Conservation (phyloP, 2,329 filamentous ascomycete species). For the Phoma sp. region DNA sequence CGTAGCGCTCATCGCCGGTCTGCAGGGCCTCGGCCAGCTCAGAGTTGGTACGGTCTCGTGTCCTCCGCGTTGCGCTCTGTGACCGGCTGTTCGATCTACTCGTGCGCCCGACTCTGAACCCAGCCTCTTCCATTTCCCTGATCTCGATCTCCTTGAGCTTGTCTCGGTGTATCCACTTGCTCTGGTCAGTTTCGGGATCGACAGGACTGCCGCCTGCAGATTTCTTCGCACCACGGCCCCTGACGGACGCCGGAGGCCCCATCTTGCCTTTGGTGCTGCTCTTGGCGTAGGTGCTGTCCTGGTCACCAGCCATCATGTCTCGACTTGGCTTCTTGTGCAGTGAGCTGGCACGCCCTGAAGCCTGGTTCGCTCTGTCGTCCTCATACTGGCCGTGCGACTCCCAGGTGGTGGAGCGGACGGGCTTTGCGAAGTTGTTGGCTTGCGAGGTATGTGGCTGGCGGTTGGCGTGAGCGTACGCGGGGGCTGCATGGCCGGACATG, state of each 20-base stretch:
- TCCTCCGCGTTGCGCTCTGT: slow-evolving; percentile 35
- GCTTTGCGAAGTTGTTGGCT: slow-evolving; percentile 42
- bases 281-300: slow-evolving; percentile 56
- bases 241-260: slow-evolving; percentile 12
- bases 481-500: slow-evolving; percentile 44
- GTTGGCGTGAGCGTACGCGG: slow-evolving; percentile 32
- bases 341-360: slow-evolving; percentile 44
- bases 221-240: slow-evolving; percentile 36
- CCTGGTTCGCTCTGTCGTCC: slow-evolving; percentile 36
- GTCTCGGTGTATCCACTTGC: slow-evolving; percentile 85
- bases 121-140: slow-evolving; percentile 79
- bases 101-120: slow-evolving; percentile 63
- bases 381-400: slow-evolving; percentile 39
- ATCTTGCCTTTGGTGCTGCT: slow-evolving; percentile 26
- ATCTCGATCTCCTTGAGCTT: slow-evolving; percentile 83
- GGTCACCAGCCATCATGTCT: slow-evolving; percentile 52
- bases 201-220: slow-evolving; percentile 18
- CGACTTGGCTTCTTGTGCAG: slow-evolving; percentile 51
- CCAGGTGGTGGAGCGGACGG: slow-evolving; percentile 38
- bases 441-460: slow-evolving; percentile 45
- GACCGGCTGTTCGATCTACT: slow-evolving; percentile 49
- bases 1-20: slow-evolving; percentile 37
- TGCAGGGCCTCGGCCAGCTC: slow-evolving; percentile 32
- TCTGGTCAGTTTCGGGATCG: slow-evolving; percentile 58
- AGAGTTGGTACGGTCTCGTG: slow-evolving; percentile 43